Evolutionary conservation across 768 basidiomycete species (phyloP).

Genomic region (Rubroboletus satanas): DNA sequence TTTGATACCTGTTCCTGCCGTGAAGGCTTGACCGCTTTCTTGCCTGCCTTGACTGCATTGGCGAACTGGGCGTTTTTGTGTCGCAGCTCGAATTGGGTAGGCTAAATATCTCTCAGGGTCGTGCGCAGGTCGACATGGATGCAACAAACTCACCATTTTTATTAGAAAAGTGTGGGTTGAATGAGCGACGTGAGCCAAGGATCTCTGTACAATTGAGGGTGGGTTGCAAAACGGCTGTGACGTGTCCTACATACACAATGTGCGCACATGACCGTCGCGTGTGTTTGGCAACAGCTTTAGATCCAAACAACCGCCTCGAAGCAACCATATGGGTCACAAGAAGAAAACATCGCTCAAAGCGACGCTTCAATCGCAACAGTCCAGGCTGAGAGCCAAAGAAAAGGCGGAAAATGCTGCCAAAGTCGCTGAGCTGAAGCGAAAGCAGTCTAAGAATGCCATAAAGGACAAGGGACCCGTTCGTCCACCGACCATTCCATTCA

Average conservation of each 20-base stretch:
- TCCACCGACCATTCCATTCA: slow-evolving; percentile 61
- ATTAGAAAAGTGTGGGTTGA: slow-evolving; percentile 3
- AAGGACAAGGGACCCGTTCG: slow-evolving; percentile 35
- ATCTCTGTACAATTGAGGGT: not conserved
- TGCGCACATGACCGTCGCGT: no score
- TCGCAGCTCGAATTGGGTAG: slow-evolving; percentile 79
- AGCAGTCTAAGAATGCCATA: slow-evolving; percentile 28
- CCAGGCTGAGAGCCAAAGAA: slow-evolving; percentile 58
- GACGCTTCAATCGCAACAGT: slow-evolving; percentile 67
- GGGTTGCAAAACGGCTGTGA: not conserved
- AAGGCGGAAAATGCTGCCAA: slow-evolving; percentile 51
- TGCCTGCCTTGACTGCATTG: slow-evolving; percentile 65
- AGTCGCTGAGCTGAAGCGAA: slow-evolving; percentile 41
- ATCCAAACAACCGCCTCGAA: slow-evolving; percentile 29
- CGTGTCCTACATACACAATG: slow-evolving; percentile 13
- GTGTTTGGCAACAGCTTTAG: slow-evolving; percentile 26
- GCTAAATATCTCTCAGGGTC: slow-evolving; percentile 37
- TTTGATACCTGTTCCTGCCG: slow-evolving; percentile 68
- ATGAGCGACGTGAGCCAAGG: slow-evolving; percentile 28
- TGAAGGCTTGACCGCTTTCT: slow-evolving; percentile 70
- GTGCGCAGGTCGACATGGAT: not conserved
- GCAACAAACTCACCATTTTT: slow-evolving; percentile 31
- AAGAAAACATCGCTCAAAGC: slow-evolving; percentile 59
- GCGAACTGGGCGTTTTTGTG: slow-evolving; percentile 80
- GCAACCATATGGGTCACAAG: slow-evolving; percentile 36